Evolutionary conservation across 2,329 filamentous ascomycete genomes (phyloP), one percentile per base, ranked within the genome.

Genomic region (Apiospora rasikravindrae): DNA sequence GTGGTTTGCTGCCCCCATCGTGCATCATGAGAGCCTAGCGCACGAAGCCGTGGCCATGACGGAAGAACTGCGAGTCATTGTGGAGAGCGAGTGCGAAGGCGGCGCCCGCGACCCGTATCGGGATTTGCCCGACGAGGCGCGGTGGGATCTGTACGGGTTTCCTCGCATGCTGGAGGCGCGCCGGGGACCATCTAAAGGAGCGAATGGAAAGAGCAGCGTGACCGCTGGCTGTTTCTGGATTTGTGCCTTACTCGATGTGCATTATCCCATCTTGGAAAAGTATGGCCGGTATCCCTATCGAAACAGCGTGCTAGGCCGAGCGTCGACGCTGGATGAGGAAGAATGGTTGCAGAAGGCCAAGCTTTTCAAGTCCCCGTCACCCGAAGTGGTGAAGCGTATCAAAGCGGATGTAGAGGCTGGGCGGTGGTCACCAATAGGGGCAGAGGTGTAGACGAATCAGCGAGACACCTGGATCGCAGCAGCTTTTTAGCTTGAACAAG

Each of bases 271-370:
- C 19, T 71, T 81, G 19, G 75, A 78, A 19, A 67, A 42, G 22
- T 80, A 75, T 72, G 78, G 76, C n/a, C 72, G 77, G 19, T 81
- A 79, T 72, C 78, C 78, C 11, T 80, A 78, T 49, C 71, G 74
- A 24, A 81, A 81, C 45, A 74, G 71, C 14, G 71, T 74, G 3
- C 68, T 74, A 11, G 77, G 78, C 13, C 74, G 78, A 44, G 67
- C 72, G 19, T 72, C 70, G 53, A 78, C 77, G n/a, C 53, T 67
- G 7, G 77, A 77, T 29, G 78, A 80, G 73, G 53, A 75, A 26
- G 73, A 68, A 49, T 81, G 77, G 77, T 61, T 78, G 26, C 68
- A 71, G 33, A 72, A 74, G 67, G 72, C 71, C 5, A 53, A 40
- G 4, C 72, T 75, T 47, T 78, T 77, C 69, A 73, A 61, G 8